These are phyloP conservation scores for Jackrogersella multiformis DNA, from an alignment of 495 filamentous ascomycete species.

Conservation along the genomic window DNA sequence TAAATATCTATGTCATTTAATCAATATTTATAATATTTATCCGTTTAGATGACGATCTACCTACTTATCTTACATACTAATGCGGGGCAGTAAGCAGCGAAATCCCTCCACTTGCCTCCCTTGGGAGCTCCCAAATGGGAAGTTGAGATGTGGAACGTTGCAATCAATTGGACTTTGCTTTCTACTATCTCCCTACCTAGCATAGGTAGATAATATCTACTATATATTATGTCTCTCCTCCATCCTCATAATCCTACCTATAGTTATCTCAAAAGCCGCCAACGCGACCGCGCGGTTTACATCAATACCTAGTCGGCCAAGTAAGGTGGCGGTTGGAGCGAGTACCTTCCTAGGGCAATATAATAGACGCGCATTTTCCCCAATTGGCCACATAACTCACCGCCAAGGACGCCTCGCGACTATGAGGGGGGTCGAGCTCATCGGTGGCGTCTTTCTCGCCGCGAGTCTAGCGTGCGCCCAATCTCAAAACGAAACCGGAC, in stretches of 20 bases:
- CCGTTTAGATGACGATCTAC: constrained; percentile 27
- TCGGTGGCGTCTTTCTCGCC: not conserved
- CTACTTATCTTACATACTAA: not conserved
- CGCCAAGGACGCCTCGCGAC: not conserved
- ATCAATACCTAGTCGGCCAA: not conserved
- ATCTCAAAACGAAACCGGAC: constrained; percentile 47
- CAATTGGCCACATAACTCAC: not conserved
- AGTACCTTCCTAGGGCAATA: no score
- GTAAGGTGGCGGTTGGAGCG: not conserved
- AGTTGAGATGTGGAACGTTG: constrained; percentile 30
- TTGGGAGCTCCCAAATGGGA: constrained; percentile 33
- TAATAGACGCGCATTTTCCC: not conserved
- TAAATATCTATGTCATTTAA: constrained; percentile 4
- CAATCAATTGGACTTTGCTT: constrained; percentile 31
- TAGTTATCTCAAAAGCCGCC: not conserved
- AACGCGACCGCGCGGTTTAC: not conserved
- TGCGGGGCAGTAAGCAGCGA: constrained; percentile 26
- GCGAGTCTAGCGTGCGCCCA: constrained; percentile 20
- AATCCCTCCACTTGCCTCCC: constrained; percentile 16
- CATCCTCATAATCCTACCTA: not conserved
- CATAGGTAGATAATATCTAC: no score
- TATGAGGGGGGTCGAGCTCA: constrained; percentile 3
- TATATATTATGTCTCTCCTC: not conserved
- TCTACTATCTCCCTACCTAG: no score
- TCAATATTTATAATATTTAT: not conserved